Evolutionary conservation across 2,329 filamentous ascomycete genomes (phyloP).

Genomic region (Talaromyces marneffei): DNA sequence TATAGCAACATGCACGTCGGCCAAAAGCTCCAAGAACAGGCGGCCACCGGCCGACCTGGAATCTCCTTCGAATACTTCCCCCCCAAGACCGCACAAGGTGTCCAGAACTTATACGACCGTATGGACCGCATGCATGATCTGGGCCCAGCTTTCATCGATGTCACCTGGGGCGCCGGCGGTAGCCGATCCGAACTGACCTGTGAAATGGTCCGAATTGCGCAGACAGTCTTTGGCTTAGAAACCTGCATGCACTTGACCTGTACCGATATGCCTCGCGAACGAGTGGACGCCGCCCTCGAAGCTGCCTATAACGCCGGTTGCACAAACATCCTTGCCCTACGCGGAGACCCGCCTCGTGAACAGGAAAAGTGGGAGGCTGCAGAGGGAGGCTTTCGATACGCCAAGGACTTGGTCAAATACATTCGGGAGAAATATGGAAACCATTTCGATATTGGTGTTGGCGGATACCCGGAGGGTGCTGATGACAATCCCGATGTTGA

Average conservation of each 20-base stretch:
- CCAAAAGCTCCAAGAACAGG: constrained; percentile 78
- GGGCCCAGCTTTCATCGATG: constrained; percentile 92
- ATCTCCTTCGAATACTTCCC: constrained; percentile 99
- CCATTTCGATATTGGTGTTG: constrained; percentile 96
- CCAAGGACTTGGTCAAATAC: constrained; percentile 80
- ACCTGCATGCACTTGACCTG: constrained; percentile 99
- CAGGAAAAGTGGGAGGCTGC: constrained; percentile 88
- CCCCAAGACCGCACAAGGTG: constrained; percentile 81
- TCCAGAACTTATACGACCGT: constrained; percentile 97
- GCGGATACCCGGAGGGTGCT: constrained; percentile 90
- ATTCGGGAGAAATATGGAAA: constrained; percentile 73
- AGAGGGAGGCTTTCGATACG: constrained; percentile 83
- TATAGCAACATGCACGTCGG: constrained; percentile 74
- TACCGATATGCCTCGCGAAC: constrained; percentile 92
- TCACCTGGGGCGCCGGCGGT: constrained; percentile 96
- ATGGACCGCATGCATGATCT: constrained; percentile 98
- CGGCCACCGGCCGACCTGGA: constrained; percentile 71
- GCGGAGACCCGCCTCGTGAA: constrained; percentile 89
- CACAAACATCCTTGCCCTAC: constrained; percentile 90
- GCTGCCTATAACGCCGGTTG: constrained; percentile 91
- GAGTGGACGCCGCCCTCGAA: constrained; percentile 80
- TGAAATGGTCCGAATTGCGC: constrained; percentile 95
- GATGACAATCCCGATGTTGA: constrained; percentile 90
- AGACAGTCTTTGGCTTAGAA: constrained; percentile 91
- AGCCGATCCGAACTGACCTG: constrained; percentile 85